Evolutionary conservation across 129 eudicot genomes (phyloP), one percentile per base, ranked within the genome.

Genomic region (Chrysanthemum makinoi): DNA sequence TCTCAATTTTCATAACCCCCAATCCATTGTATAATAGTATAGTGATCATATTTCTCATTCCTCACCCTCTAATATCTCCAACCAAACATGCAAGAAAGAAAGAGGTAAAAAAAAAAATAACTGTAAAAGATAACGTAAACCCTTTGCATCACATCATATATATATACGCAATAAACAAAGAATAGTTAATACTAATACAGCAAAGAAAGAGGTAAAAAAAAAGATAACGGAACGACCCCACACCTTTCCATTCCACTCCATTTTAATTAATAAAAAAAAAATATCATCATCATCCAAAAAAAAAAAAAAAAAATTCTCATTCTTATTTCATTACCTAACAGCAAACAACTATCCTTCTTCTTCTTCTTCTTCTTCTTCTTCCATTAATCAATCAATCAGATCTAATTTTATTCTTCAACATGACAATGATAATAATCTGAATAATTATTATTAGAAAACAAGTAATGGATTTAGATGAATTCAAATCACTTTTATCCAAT

Each of bases 391-490:
- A 9, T 39, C 22, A 22, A 54, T 54, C 17, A 20, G 12, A 3
- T 20, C 52, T 16, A 39, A 39, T 39, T 39, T 39, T 7, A 35
- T 35, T 6, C 0, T 28, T 28, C 33, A 28, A 28, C 33, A 28
- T 28, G 3, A 28, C 3, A 3, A 28, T 26, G 26, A 24, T 24
- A 6, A 35, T 35, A 35, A 3, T 3, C 2, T 39, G 2, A 39
- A 6, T 39, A 6, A 39, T 7, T 1, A 35, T 1, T 0, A 39
- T 39, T 6, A 39, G 13, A 10, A 10, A 33, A 55, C 4, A 66
- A 4, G 44, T 35, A 14, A 90, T 90, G 97, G 89, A 90, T 81
- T 61, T 77, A 69, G 86, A 83, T 57, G 89, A 87, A 13, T 68
- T 90, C 24, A 73, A 88, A 15, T 2, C 62, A 81, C 75, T 90